These are phyloP conservation scores for Senna siamea DNA, from an alignment of 306 rosid genomes.

Conservation along the genomic window DNA sequence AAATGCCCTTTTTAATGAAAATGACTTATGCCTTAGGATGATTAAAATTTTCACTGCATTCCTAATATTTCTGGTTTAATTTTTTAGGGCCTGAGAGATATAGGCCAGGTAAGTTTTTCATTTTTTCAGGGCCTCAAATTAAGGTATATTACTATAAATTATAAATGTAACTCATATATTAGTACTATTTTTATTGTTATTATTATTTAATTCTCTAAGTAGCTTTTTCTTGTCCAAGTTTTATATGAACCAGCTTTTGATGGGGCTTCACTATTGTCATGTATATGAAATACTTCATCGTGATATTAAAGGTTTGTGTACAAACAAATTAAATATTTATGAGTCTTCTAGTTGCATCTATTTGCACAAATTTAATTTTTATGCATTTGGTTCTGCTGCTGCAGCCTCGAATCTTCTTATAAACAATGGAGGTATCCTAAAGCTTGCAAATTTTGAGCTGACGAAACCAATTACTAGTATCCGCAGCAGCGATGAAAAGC, in stretches of 20 bases:
- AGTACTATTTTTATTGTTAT: no score
- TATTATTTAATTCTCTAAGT: no score
- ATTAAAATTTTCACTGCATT: conserved; percentile 12
- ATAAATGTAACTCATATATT: no score
- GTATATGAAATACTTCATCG: conserved; percentile 65
- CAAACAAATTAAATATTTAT: neutral
- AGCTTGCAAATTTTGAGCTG: conserved; percentile 74
- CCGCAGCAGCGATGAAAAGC: conserved; percentile 50
- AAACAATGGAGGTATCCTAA: conserved; percentile 68
- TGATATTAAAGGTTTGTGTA: conserved; percentile 62
- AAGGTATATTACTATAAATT: no score
- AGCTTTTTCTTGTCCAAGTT: no score
- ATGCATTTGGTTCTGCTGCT: conserved; percentile 36
- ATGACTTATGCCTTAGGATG: neutral
- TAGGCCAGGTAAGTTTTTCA: conserved; percentile 47
- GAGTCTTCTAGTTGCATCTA: no score
- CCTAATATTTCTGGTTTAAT: conserved; percentile 29
- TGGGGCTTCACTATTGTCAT: conserved; percentile 73
- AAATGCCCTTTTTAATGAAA: no score
- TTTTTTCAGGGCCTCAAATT: no score
- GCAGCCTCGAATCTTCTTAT: conserved; percentile 69
- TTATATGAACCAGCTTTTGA: conserved; percentile 68
- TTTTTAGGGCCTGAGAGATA: conserved; percentile 56
- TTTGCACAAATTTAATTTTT: neutral
- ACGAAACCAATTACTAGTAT: conserved; percentile 52